phyloP scores from a whole-genome alignment of 208 protist species.

The Tritrichomonas foetus region DNA sequence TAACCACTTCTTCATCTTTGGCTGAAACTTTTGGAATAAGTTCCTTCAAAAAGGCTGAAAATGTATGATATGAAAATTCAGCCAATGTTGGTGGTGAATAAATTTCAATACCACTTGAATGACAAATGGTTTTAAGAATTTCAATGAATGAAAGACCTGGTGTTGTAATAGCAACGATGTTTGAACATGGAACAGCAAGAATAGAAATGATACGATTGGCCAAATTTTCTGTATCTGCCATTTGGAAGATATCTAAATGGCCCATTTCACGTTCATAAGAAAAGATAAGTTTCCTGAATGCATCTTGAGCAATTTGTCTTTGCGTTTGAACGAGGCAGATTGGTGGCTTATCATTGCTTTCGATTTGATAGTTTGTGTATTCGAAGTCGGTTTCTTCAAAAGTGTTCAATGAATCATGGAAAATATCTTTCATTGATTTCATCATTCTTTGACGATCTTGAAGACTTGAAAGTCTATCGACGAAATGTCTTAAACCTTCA shows the following conservation, averaged over 20 bases:
- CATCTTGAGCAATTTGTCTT: neutral
- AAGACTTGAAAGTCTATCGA: neutral
- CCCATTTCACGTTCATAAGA: slow-evolving; percentile 40
- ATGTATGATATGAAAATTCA: neutral
- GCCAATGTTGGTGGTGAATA: neutral
- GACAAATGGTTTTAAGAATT: slow-evolving; percentile 12
- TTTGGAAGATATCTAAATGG: neutral
- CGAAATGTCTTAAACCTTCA: slow-evolving; percentile 17
- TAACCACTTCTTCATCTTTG: slow-evolving; percentile 39
- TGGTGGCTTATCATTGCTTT: slow-evolving; percentile 30
- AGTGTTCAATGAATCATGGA: neutral
- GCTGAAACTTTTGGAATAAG: neutral
- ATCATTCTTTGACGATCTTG: neutral
- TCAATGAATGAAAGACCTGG: slow-evolving; percentile 23
- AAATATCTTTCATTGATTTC: slow-evolving; percentile 1
- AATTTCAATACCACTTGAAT: slow-evolving; percentile 6
- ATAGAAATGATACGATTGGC: neutral
- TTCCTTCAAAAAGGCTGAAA: neutral
- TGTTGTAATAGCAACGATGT: neutral
- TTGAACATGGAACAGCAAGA: slow-evolving; percentile 4
- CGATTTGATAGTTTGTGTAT: slow-evolving; percentile 34
- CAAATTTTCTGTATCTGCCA: neutral
- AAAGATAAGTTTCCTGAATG: neutral
- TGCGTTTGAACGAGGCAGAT: neutral
- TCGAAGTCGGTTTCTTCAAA: neutral